A percentile compares a stretch with the other conserved stretches of the same genome.
These are phyloP conservation scores for Fagopyrum tataricum DNA, from an alignment of 148 eudicot genomes.

Conservation along the genomic window DNA sequence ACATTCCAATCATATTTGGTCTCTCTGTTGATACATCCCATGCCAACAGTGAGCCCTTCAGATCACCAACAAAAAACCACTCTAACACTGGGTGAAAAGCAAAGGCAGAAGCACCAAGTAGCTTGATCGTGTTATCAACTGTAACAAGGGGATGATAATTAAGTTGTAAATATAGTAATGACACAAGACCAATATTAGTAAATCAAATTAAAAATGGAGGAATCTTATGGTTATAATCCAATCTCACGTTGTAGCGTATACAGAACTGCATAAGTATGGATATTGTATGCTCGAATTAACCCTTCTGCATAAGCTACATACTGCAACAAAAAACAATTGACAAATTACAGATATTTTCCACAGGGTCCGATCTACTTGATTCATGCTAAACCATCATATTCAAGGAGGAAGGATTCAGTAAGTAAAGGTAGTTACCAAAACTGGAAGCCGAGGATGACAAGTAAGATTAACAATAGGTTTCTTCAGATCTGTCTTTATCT, in stretches of 20 bases:
- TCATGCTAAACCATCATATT: neutral
- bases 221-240: conserved; percentile 10
- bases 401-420: conserved; percentile 6
- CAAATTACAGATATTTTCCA: conserved; percentile 1
- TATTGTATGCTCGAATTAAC: conserved; percentile 89
- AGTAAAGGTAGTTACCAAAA: conserved; percentile 46
- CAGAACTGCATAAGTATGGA: conserved; percentile 88
- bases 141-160: conserved; percentile 23
- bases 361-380: neutral
- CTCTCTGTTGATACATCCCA: conserved; percentile 99
- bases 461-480: conserved; percentile 96
- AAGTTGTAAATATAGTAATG: neutral
- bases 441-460: conserved; percentile 97
- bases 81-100: conserved; percentile 95
- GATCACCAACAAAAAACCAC: conserved; percentile 94
- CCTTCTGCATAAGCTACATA: conserved; percentile 98
- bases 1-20: conserved; percentile 98
- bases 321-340: conserved; percentile 32
- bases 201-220: neutral
- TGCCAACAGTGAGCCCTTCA: conserved; percentile 89
- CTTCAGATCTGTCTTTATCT: conserved; percentile 96
- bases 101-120: conserved; percentile 94
- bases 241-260: conserved; percentile 91
- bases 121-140: conserved; percentile 96
- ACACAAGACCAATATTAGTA: neutral